Evolutionary conservation across 1,284 basidiomycete species (phyloP).

Genomic region (Apiotrichum akiyoshidainum): DNA sequence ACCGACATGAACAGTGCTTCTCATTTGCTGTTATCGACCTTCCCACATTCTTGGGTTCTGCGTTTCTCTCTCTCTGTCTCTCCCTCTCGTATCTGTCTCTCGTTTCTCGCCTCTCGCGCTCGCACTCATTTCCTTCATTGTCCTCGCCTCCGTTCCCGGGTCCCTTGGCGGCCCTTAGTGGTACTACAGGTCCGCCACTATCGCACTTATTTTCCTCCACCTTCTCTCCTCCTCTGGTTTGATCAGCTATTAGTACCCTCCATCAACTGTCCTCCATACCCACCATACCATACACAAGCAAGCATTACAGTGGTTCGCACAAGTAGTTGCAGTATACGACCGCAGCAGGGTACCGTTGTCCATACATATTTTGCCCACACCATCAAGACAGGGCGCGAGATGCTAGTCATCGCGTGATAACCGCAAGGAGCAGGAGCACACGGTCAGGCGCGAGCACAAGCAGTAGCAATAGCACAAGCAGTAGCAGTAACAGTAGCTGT

Average conservation of each 20-base stretch:
- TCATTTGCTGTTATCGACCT: neutral
- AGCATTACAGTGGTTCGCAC: neutral
- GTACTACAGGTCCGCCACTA: constrained; percentile 1
- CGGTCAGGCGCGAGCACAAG: neutral
- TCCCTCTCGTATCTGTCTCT: neutral
- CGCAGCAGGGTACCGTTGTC: constrained; percentile 9
- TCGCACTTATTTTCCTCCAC: constrained; percentile 4
- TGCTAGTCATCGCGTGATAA: constrained; percentile 4
- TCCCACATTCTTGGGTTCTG: neutral
- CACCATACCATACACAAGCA: neutral
- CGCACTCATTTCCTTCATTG: neutral
- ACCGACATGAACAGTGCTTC: neutral
- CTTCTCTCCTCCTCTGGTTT: neutral
- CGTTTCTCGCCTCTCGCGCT: neutral
- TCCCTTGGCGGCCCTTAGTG: neutral
- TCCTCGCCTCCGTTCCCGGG: neutral
- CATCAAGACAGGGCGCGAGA: neutral
- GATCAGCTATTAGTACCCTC: constrained; percentile 3
- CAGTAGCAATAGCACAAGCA: no score
- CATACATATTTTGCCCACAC: constrained; percentile 2
- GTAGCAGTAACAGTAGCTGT: no score
- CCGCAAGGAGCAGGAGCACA: no score
- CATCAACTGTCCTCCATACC: neutral
- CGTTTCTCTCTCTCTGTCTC: neutral
- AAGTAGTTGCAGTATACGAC: constrained; percentile 5